Evolutionary conservation across 495 filamentous ascomycete genomes (phyloP), one percentile per base, ranked within the genome.

Genomic region (Tuber indicum): DNA sequence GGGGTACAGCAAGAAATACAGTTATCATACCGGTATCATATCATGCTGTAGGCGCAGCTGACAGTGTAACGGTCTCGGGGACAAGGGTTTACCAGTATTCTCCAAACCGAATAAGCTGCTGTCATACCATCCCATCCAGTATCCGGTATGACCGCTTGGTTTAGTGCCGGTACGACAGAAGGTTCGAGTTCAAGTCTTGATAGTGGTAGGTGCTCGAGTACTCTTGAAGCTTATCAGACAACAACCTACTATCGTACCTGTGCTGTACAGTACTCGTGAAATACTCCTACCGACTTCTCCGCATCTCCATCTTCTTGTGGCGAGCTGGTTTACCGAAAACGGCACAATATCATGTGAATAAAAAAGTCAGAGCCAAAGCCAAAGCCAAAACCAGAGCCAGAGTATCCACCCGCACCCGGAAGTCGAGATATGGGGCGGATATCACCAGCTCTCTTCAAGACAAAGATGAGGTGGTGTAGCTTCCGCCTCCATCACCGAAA

Each of bases 281-380:
- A 66, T 36, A 16, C 26, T 10, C 32, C 0, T 32, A 32, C 32
- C 32, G 5, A 79, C 39, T 42, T 58, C 58, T 80, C 81, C 8
- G 49, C 70, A 14, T 75, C 81, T 12, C 75, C 75, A 17, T 71
- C 72, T 17, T 73, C 73, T 45, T 71, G 76, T 42, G 26, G 19
- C 43, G 26, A 36, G 21, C 16, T 52, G 23, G 17, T 21, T 52
- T 52, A 23, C 47, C 17, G 47, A 23, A 46, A 46, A 46, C 3
- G 2, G 39, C 39, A 41, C 39, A 41, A 41, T 41, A 43, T 43
- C 8, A 43, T 43, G 42, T 43, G 19, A 49, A 49, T 4, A 7
- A 7, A 49, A 21, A 21, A 49, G 39, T 41, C 39, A 41, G 4
- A 41, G 2, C 39, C 39, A 41, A 21, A 21, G 19, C 42, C 42